Evolutionary conservation across 805 yeast species (phyloP).

Genomic region (Teunomyces aglyptinius): DNA sequence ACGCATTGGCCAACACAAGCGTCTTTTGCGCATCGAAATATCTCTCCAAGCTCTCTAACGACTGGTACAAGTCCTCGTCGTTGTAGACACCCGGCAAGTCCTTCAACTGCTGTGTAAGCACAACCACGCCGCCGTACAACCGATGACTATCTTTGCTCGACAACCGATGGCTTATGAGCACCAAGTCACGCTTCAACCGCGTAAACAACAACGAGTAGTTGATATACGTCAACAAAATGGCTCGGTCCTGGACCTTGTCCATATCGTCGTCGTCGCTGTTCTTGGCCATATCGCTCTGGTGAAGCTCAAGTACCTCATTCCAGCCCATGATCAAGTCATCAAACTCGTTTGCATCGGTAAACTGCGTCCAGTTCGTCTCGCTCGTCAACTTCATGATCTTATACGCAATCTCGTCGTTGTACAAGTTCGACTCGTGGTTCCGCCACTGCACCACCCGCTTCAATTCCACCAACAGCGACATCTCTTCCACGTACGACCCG

Average conservation of each 20-base stretch:
- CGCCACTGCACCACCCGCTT: constrained; percentile 47
- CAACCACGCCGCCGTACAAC: constrained; percentile 49
- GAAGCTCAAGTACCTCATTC: constrained; percentile 66
- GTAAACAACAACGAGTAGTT: constrained; percentile 64
- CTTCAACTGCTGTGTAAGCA: constrained; percentile 55
- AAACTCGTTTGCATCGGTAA: constrained; percentile 44
- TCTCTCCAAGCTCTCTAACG: constrained; percentile 49
- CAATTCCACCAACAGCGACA: constrained; percentile 24
- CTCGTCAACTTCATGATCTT: constrained; percentile 40
- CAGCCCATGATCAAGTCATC: constrained; percentile 61
- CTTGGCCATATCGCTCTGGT: constrained; percentile 53
- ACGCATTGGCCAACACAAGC: constrained; percentile 45
- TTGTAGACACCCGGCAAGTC: constrained; percentile 92
- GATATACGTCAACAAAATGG: constrained; percentile 73
- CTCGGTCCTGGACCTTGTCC: constrained; percentile 64
- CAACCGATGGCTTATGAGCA: constrained; percentile 41
- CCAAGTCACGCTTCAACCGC: constrained; percentile 69
- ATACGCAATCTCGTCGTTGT: constrained; percentile 71
- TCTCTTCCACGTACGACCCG: constrained; percentile 33
- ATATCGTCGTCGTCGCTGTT: constrained; percentile 48
- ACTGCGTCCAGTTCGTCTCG: constrained; percentile 16
- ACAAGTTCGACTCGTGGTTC: constrained; percentile 55
- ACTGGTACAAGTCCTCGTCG: constrained; percentile 63
- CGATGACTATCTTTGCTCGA: constrained; percentile 44
- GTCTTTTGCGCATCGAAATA: constrained; percentile 49